Conservation (phyloP, 306 rosid genomes). For the Corylus americana region DNA sequence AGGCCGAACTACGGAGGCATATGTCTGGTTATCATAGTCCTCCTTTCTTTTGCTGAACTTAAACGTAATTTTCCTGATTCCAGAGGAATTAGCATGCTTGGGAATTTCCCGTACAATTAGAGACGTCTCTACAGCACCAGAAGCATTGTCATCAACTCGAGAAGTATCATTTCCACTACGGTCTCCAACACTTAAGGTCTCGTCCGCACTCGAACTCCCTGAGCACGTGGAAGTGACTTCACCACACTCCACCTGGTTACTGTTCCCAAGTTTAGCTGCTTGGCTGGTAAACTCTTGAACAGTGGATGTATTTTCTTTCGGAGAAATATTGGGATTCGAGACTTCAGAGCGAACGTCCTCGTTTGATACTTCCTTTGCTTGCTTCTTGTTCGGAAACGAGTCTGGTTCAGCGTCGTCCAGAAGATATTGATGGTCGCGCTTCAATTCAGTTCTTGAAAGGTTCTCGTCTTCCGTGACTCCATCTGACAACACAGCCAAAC, state of each 20-base stretch:
- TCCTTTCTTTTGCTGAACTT: conserved; percentile 87
- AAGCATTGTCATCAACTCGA: conserved; percentile 35
- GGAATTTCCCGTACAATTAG: conserved; percentile 83
- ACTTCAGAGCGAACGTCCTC: conserved; percentile 93
- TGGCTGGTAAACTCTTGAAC: conserved; percentile 86
- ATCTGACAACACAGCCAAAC: conserved; percentile 44
- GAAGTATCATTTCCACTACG: conserved; percentile 37
- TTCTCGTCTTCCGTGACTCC: conserved; percentile 45
- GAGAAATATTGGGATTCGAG: conserved; percentile 62
- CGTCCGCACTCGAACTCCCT: conserved; percentile 66
- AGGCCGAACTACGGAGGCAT: conserved; percentile 17
- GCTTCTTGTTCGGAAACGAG: conserved; percentile 62
- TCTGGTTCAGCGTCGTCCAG: conserved; percentile 43
- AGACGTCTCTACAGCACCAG: conserved; percentile 49
- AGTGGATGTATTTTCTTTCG: conserved; percentile 52
- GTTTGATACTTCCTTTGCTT: conserved; percentile 67
- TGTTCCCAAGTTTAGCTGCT: conserved; percentile 41
- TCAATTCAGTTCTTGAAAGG: conserved; percentile 51
- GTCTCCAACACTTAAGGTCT: conserved; percentile 52
- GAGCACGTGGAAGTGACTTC: conserved; percentile 68
- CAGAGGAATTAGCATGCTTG: conserved; percentile 67
- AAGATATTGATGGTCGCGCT: conserved; percentile 61
- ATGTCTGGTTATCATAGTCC: conserved; percentile 40
- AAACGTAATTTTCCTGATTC: conserved; percentile 84
- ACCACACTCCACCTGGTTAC: conserved; percentile 63